Base-by-base conservation (phyloP, 2,329 filamentous ascomycete genomes). In the Paecilomyces dactylethromorphus region DNA sequence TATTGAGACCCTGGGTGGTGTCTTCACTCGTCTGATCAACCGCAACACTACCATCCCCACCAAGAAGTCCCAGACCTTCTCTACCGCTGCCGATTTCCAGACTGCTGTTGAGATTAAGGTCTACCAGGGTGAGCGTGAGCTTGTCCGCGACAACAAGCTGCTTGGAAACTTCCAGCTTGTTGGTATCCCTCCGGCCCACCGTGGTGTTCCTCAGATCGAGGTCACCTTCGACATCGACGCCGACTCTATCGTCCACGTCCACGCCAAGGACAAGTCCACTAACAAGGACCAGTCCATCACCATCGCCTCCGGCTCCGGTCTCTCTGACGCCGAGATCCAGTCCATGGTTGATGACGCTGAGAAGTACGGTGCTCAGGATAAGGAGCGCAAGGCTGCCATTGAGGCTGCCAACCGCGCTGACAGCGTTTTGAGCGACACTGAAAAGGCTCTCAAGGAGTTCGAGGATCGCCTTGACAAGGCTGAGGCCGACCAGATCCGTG, bases 221-320 rank as follows among this genome's bases (percentile, higher is more conserved):
- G 93, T 97, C 69, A 97, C 93, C 72, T 97, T 97, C 80, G 93
- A 97, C 79, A 97, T 97, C 76, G 93, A 97, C 70, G 93, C 93
- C 71, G 92, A 97, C 79, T 96, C 92, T 18, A 97, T 97, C 69
- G 92, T 97, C 69, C 92, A 97, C 83, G 93, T 97, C 64, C 90
- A 94, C 78, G 93, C 93, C 78, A 96, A 96, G 85, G 93, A 97
- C 82, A 97, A 97, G 89, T 93, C 92, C 69, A 97, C 92, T 81
- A 91, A 91, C 87, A 97, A 97, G 88, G 93, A 97, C 76, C 93
- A 99, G 84, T 97, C 92, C 63, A 97, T 99, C 81, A 97, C 93
- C 76, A 96, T 99, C 76, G 92, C 93, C 58, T 97, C 92, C 60
- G 94, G 93, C 77, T 97, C 93, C 65, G 93, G 94, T 86, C 89